Conservation (phyloP, 345 rosid genomes). For the Citropsis articulata region DNA sequence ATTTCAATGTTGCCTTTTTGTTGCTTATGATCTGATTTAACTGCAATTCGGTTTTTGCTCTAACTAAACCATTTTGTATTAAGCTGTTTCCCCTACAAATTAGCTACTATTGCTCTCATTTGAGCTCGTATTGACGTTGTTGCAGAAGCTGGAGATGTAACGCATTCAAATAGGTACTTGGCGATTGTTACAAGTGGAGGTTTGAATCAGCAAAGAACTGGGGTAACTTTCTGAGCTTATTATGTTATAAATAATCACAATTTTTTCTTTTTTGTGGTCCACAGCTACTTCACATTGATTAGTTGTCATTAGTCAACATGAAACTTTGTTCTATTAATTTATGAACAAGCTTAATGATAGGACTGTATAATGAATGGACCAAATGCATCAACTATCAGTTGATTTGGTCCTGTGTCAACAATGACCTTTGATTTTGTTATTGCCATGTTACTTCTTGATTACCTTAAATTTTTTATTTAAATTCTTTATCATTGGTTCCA, state of each 20-base stretch:
- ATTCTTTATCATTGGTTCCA: conserved; percentile 6
- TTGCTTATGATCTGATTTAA: conserved; percentile 2
- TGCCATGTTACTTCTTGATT: background rate
- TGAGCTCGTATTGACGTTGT: conserved; percentile 2
- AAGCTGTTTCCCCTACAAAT: background rate
- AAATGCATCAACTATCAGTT: background rate
- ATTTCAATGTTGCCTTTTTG: background rate
- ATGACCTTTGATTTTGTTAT: background rate
- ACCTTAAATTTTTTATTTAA: background rate
- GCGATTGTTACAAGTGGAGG: conserved; percentile 87
- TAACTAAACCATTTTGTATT: background rate
- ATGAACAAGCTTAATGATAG: background rate
- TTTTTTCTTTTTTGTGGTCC: background rate
- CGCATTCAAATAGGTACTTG: conserved; percentile 59
- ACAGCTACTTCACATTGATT: background rate
- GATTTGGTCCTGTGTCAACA: background rate
- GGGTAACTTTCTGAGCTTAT: conserved; percentile 46
- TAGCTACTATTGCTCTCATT: background rate
- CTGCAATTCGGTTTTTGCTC: background rate
- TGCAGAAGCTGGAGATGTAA: conserved; percentile 57
- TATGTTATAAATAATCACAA: background rate
- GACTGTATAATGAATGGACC: background rate
- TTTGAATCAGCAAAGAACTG: conserved; percentile 92
- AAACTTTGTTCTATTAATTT: background rate
- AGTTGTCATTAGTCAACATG: background rate